Evolutionary conservation across 129 eudicot species (phyloP), one percentile per base, ranked within the genome.

Genomic region (Lactuca saligna): DNA sequence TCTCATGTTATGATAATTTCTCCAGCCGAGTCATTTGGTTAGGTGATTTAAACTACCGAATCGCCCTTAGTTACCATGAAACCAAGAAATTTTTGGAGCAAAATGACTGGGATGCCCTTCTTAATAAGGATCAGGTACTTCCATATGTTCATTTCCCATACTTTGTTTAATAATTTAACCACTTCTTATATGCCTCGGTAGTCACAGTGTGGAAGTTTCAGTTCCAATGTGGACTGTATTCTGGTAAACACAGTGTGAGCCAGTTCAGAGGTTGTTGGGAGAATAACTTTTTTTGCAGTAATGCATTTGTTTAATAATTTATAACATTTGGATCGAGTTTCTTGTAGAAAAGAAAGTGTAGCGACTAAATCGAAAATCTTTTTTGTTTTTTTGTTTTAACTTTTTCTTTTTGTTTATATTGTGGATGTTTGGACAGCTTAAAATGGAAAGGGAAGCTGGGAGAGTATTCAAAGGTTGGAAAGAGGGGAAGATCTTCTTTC

Each of bases 1-100:
- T 33, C 20, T 53, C 14, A 10, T 76, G 9, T 38, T 3, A n/a
- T 32, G 34, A 54, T 67, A 3, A 56, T 58, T 46, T 54, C 8
- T 63, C 64, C 80, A 86, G 92, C 73, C 86, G 88, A 3, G 66
- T 86, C 16, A 81, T 86, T 17, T 86, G 92, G 92, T 79, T 86
- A 41, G 92, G 92, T 42, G 92, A 86, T 76, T 74, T 86, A 37
- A 86, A 86, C 77, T 86, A 86, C 69, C 79, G 92, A 46, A 83
- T 86, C 54, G 82, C 92, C 71, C 77, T 83, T 79, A 75, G 81
- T 66, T 81, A 86, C 74, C 35, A 79, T 55, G 88, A 83, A 60
- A 78, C 92, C 65, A 71, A 81, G 65, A 83, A 83, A 80, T 76
- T 81, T 50, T 44, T 86, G 51, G 82, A 83, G 69, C 78, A 73